These are phyloP conservation scores for Cardamine occulta DNA, from an alignment of 345 rosid species.

Conservation along the genomic window DNA sequence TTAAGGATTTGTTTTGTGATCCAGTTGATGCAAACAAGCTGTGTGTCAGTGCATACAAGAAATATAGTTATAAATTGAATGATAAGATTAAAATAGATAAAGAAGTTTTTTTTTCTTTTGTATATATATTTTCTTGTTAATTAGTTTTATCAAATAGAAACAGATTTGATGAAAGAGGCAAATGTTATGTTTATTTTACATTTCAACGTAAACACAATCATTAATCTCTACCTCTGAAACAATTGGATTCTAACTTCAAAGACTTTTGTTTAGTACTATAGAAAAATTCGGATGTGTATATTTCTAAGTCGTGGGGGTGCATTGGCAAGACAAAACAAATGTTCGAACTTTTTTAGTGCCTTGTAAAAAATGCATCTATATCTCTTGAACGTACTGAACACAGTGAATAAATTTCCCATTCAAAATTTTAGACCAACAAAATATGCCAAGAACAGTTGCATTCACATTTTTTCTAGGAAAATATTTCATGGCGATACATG, in stretches of 20 bases:
- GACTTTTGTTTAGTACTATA: background rate
- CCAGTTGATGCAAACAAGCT: conserved; percentile 28
- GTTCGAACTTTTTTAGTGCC: conserved; percentile 20
- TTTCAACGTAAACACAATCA: background rate
- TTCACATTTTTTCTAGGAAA: background rate
- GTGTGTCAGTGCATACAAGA: conserved; percentile 14
- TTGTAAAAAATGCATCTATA: conserved; percentile 26
- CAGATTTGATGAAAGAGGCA: background rate
- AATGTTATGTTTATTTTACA: background rate
- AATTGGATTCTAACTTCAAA: background rate
- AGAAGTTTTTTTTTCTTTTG: background rate
- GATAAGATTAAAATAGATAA: background rate
- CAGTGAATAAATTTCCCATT: conserved; percentile 19
- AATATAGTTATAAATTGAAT: conserved; percentile 3
- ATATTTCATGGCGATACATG: background rate
- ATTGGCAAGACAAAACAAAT: conserved; percentile 8
- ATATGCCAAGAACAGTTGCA: background rate
- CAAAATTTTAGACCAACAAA: conserved; percentile 6
- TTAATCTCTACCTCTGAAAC: background rate
- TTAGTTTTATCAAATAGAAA: too few species aligned
- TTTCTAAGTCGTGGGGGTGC: background rate
- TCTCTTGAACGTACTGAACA: conserved; percentile 22
- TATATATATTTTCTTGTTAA: background rate
- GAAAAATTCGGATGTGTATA: background rate
- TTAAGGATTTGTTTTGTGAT: conserved; percentile 25